phyloP scores from a whole-genome alignment of 2,329 filamentous ascomycete genomes.

The Shiraia sp. region DNA sequence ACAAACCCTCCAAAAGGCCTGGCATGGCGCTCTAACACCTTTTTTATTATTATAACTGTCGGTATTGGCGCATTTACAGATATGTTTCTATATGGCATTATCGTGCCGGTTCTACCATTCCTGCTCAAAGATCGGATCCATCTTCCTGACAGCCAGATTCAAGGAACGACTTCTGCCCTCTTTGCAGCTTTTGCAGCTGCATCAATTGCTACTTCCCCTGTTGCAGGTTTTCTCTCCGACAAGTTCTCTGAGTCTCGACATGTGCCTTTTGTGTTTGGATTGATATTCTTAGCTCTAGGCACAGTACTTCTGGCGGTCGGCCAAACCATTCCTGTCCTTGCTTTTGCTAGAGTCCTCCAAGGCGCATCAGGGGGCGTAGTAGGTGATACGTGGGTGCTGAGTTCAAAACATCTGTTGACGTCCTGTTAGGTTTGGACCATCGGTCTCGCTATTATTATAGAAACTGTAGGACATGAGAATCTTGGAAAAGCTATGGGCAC shows the following conservation, averaged over 20 bases:
- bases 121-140: slow-evolving; percentile 58
- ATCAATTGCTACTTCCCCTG: slow-evolving; percentile 55
- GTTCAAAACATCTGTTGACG: too few relatives aligned
- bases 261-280: slow-evolving; percentile 61
- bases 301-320: slow-evolving; percentile 61
- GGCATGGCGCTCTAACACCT: slow-evolving; percentile 60
- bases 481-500: slow-evolving; percentile 66
- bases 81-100: slow-evolving; percentile 62
- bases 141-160: slow-evolving; percentile 54
- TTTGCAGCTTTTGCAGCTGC: slow-evolving; percentile 60
- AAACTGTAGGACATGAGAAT: slow-evolving; percentile 61
- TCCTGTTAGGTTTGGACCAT: slow-evolving; percentile 56
- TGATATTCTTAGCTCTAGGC: slow-evolving; percentile 57
- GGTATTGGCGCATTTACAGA: slow-evolving; percentile 61
- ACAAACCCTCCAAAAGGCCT: slow-evolving; percentile 38
- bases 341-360: slow-evolving; percentile 60
- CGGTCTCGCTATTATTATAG: slow-evolving; percentile 61
- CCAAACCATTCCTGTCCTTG: slow-evolving; percentile 52
- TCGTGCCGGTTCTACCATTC: slow-evolving; percentile 63
- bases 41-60: slow-evolving; percentile 63
- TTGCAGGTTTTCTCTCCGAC: slow-evolving; percentile 61
- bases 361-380: slow-evolving; percentile 62
- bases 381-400: too few relatives aligned
- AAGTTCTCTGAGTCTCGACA: slow-evolving; percentile 55
- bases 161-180: slow-evolving; percentile 57